Evolutionary conservation across 2,329 filamentous ascomycete genomes (phyloP).

Genomic region (Fusarium ambrosium): DNA sequence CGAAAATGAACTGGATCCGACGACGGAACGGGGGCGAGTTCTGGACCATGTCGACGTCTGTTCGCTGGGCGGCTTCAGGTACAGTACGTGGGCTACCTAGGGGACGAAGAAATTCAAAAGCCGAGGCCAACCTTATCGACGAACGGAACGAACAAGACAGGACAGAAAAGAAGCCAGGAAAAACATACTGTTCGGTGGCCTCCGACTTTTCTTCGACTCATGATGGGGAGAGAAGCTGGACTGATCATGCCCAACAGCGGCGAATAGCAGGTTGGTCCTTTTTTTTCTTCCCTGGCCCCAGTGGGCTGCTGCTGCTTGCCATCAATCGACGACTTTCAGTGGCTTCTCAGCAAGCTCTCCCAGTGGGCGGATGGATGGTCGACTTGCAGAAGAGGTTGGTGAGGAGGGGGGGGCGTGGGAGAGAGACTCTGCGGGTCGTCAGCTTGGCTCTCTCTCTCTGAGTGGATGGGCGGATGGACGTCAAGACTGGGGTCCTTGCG

Average conservation of each 20-base stretch:
- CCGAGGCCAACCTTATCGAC: slow-evolving; percentile 3
- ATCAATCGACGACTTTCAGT: slow-evolving; percentile 16
- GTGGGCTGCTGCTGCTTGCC: slow-evolving; percentile 6
- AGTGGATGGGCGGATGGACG: slow-evolving; percentile 3
- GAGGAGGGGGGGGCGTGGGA: not conserved
- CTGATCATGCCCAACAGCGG: slow-evolving; percentile 20
- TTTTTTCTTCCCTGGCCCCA: slow-evolving; percentile 9
- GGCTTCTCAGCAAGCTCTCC: slow-evolving; percentile 10
- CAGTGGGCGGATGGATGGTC: not conserved
- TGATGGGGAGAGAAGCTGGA: slow-evolving; percentile 23
- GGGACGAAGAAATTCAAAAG: not conserved
- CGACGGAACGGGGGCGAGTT: slow-evolving; percentile 15
- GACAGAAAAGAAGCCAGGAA: not conserved
- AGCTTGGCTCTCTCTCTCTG: slow-evolving; percentile 1
- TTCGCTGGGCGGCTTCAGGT: not conserved
- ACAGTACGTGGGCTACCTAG: not conserved
- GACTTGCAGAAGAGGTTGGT: slow-evolving; percentile 15
- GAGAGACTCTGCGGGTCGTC: slow-evolving; percentile 10
- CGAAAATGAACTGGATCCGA: slow-evolving; percentile 22
- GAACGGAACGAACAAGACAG: not conserved
- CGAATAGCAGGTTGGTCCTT: slow-evolving; percentile 6
- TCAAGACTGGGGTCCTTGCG: slow-evolving; percentile 26
- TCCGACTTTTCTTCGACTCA: slow-evolving; percentile 28
- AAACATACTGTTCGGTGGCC: slow-evolving; percentile 11
- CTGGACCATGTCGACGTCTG: slow-evolving; percentile 8